Conservation (phyloP, 257 asterid genomes). For the Gardenia jasminoides region DNA sequence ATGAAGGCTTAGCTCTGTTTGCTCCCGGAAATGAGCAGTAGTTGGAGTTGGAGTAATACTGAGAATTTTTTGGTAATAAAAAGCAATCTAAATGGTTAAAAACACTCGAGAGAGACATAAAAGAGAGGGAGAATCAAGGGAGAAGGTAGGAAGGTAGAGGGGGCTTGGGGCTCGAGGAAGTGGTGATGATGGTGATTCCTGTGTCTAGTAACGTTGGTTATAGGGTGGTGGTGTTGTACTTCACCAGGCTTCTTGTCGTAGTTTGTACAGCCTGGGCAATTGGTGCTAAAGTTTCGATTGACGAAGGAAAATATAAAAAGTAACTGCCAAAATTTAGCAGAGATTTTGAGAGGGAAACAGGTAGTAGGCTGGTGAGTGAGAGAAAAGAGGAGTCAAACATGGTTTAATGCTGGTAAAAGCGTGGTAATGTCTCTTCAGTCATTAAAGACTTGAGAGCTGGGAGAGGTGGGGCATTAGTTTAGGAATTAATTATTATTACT, state of each 20-base stretch:
- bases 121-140: constrained; percentile 14
- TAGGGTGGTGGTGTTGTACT: neutral
- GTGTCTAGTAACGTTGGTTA: constrained; percentile 27
- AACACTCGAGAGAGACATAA: constrained; percentile 3
- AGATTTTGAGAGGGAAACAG: constrained; percentile 33
- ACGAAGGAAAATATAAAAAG: neutral
- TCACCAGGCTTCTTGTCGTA: neutral
- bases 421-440: constrained; percentile 30
- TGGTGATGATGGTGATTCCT: constrained; percentile 35
- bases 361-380: constrained; percentile 34
- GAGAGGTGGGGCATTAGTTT: neutral
- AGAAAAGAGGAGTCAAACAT: constrained; percentile 74
- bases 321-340: constrained; percentile 24
- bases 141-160: constrained; percentile 18
- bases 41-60: neutral
- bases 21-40: constrained; percentile 13
- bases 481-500: too few species aligned
- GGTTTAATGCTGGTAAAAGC: constrained; percentile 37
- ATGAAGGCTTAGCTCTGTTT: neutral
- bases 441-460: neutral
- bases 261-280: neutral
- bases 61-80: neutral
- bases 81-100: neutral
- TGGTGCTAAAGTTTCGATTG: neutral
- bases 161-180: constrained; percentile 78